These are phyloP conservation scores for Obba rivulosa DNA, from an alignment of 768 basidiomycete genomes.

Conservation along the genomic window DNA sequence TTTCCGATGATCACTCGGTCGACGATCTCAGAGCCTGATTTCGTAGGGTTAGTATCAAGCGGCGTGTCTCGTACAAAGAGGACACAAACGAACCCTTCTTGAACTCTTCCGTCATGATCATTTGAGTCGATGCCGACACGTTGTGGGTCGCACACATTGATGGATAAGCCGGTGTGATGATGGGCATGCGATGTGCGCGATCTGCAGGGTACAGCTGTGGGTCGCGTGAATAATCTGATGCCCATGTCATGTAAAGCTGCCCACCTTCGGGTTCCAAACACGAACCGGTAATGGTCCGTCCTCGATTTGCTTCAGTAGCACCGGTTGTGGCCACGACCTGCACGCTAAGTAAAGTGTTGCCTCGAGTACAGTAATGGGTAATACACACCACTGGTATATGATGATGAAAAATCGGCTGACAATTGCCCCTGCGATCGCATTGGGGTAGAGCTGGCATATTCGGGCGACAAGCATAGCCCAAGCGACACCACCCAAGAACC, in stretches of 20 bases:
- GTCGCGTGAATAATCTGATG: not conserved
- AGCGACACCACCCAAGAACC: conserved; percentile 95
- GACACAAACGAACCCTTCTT: conserved; percentile 59
- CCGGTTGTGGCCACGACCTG: conserved; percentile 98
- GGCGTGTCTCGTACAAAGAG: not conserved
- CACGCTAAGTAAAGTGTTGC: too few relatives aligned
- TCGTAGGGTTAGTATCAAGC: conserved; percentile 10
- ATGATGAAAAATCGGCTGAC: conserved; percentile 98
- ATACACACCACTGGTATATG: conserved; percentile 88
- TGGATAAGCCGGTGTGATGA: conserved; percentile 98
- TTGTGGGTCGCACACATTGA: conserved; percentile 99
- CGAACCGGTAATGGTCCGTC: conserved; percentile 89
- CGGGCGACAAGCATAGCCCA: conserved; percentile 99
- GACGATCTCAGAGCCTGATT: conserved; percentile 82
- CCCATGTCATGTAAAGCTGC: conserved; percentile 4
- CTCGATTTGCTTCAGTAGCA: conserved; percentile 95
- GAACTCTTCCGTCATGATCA: conserved; percentile 95
- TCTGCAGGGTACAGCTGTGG: conserved; percentile 83
- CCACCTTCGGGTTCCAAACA: conserved; percentile 99
- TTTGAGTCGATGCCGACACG: conserved; percentile 91
- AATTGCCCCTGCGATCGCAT: conserved; percentile 88
- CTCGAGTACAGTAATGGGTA: too few relatives aligned
- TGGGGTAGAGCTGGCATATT: conserved; percentile 98
- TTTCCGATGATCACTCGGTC: conserved; percentile 84
- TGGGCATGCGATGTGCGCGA: conserved; percentile 96